A percentile compares a stretch with the other conserved stretches of the same genome.
Conservation (phyloP, 2,329 filamentous ascomycete species). For the Arthrocladium fulminans region DNA sequence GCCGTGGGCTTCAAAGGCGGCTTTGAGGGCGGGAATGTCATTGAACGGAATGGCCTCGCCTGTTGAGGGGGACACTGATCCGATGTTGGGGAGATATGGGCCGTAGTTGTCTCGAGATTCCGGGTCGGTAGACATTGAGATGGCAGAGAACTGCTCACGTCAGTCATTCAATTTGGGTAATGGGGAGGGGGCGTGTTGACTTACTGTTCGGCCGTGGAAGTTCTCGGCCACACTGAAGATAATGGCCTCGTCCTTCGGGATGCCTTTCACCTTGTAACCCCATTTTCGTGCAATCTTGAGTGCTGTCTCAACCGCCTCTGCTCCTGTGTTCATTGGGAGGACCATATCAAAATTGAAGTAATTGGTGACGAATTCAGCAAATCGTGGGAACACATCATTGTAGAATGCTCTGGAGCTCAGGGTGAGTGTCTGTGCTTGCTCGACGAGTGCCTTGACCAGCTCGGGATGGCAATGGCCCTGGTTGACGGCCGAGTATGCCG, state of each 20-base stretch:
- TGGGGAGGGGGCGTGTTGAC: constrained; percentile 27
- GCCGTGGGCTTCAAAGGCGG: constrained; percentile 69
- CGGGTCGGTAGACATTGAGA: constrained; percentile 89
- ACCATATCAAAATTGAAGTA: constrained; percentile 97
- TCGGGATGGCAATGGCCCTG: constrained; percentile 97
- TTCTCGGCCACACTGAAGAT: constrained; percentile 82
- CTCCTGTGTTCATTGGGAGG: constrained; percentile 94
- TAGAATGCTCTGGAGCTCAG: constrained; percentile 92
- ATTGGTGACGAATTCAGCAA: constrained; percentile 81
- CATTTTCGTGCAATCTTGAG: constrained; percentile 96
- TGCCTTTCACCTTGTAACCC: constrained; percentile 93
- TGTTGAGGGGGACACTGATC: constrained; percentile 66
- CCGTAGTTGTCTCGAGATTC: constrained; percentile 97
- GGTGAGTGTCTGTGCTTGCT: constrained; percentile 82
- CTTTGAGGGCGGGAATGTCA: constrained; percentile 70
- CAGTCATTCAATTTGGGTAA: not conserved
- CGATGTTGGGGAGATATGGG: constrained; percentile 84
- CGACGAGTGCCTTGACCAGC: constrained; percentile 77
- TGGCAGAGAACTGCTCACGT: constrained; percentile 67
- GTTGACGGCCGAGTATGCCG: constrained; percentile 95
- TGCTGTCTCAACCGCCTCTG: constrained; percentile 90
- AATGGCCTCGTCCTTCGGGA: constrained; percentile 72
- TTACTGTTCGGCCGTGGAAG: constrained; percentile 90
- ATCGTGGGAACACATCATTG: constrained; percentile 95
- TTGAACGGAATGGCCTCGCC: constrained; percentile 76